Evolutionary conservation across 306 rosid species (phyloP).

Genomic region (Quercus variabilis): DNA sequence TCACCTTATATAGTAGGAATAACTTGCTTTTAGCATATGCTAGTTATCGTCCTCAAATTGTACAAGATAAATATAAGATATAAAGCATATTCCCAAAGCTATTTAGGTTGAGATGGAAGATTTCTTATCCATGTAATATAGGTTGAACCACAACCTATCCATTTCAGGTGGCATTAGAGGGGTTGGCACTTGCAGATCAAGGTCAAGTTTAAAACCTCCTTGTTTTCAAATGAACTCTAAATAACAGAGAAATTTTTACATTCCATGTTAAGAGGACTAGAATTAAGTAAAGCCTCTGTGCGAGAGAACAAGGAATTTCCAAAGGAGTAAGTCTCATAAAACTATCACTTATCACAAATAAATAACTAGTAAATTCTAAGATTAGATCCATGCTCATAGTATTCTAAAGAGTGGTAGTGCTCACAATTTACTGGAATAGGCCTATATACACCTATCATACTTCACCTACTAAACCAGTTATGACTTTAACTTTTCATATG

Average conservation of each 20-base stretch:
- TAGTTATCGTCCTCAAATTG: not conserved
- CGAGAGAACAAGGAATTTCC: not conserved
- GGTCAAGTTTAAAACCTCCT: not conserved
- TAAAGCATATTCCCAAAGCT: not conserved
- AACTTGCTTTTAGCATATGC: not conserved
- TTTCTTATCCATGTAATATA: not conserved
- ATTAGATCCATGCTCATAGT: not conserved
- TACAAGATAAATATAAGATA: not conserved
- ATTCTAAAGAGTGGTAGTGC: not conserved
- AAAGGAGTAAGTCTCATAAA: not conserved
- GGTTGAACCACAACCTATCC: not conserved
- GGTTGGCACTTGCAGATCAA: too few relatives aligned
- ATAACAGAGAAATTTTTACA: not conserved
- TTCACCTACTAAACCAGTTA: too few relatives aligned
- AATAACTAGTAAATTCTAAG: not conserved
- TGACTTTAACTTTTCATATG: too few relatives aligned
- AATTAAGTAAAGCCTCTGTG: not conserved
- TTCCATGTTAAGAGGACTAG: not conserved
- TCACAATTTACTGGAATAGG: not conserved
- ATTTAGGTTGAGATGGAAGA: not conserved
- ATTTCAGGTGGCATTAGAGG: not conserved
- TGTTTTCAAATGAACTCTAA: not conserved
- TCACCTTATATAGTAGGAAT: not conserved
- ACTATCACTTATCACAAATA: not conserved
- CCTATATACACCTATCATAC: not conserved